These are phyloP conservation scores for Pyrrhoderma noxium DNA, from an alignment of 1,284 basidiomycete genomes.

Conservation along the genomic window DNA sequence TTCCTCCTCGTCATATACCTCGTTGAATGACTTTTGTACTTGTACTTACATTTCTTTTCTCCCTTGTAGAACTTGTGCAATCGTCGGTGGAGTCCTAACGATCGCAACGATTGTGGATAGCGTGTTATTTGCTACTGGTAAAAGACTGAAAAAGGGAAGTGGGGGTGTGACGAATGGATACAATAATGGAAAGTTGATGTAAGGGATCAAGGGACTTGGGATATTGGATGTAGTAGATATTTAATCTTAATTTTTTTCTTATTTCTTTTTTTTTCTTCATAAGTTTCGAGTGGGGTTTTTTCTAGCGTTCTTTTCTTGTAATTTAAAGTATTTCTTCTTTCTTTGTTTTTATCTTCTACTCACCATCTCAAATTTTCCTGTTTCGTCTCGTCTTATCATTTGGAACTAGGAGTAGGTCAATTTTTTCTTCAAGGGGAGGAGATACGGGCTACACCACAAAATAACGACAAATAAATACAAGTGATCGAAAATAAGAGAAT, in stretches of 20 bases:
- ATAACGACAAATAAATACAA: too few relatives aligned
- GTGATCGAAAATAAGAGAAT: too few relatives aligned
- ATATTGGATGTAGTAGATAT: not conserved
- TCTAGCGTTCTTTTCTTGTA: too few relatives aligned
- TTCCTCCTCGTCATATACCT: not conserved
- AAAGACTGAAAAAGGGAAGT: slow-evolving; percentile 53
- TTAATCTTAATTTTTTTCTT: not conserved
- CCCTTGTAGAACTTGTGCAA: slow-evolving; percentile 92
- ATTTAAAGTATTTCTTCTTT: too few relatives aligned
- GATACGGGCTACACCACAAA: too few relatives aligned
- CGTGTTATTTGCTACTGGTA: slow-evolving; percentile 72
- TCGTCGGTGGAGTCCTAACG: slow-evolving; percentile 94
- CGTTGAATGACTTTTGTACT: slow-evolving; percentile 5
- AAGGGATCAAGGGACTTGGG: slow-evolving; percentile 16
- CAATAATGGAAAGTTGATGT: slow-evolving; percentile 42
- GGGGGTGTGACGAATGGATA: slow-evolving; percentile 27
- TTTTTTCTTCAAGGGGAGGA: too few relatives aligned
- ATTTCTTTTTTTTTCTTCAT: too few relatives aligned
- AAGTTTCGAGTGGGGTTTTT: too few relatives aligned
- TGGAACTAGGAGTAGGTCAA: too few relatives aligned
- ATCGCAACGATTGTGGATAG: slow-evolving; percentile 91
- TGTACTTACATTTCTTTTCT: slow-evolving; percentile 9
- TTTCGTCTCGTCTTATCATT: too few relatives aligned
- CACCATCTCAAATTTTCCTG: too few relatives aligned
- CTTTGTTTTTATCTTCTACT: too few relatives aligned